Evolutionary conservation across 306 rosid genomes (phyloP), one percentile per base, ranked within the genome.

Genomic region (Alnus glutinosa): DNA sequence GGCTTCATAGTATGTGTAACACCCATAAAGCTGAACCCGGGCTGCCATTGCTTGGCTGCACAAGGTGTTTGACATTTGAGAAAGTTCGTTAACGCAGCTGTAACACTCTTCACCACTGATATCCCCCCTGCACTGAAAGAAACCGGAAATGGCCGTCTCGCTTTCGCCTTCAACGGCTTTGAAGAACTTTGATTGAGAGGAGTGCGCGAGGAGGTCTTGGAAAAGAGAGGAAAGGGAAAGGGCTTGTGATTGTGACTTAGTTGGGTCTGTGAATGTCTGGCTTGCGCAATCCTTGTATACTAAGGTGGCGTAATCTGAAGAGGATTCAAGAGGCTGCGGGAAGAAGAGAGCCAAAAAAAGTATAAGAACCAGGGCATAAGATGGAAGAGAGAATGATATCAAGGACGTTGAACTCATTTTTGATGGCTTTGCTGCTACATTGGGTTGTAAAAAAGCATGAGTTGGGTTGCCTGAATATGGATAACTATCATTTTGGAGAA

Each of bases 101-200:
- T 78, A 75, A 55, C 98, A 94, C 37, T 83, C 92, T n/a, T 79
- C 71, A 1, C 34, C 47, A 76, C 64, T 79, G 51, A 90, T 80
- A 14, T 90, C 91, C 0, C 86, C 74, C 46, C 92, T 82, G 75
- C 98, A 94, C 57, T 94, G 98, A n/a, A 85, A 94, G 50, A 86
- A 80, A 7, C 91, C 94, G 2, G 85, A 82, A 64, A 91, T 69
- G 54, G 71, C 59, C 2, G 68, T 55, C 16, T 75, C 81, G 0
- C 55, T 47, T n/a, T 71, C 67, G 1, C 73, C 10, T 71, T 86
- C 81, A 23, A 7, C 66, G 78, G 88, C 76, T 74, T 74, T 88
- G 89, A 87, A 90, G 84, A 90, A 93, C 59, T 75, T 91, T 34
- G 84, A 51, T 8, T 86, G 86, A 19, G 86, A 81, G 63, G 98